Evolutionary conservation across 2,329 filamentous ascomycete species (phyloP), one percentile per base, ranked within the genome.

Genomic region (Elsinoe arachidis): DNA sequence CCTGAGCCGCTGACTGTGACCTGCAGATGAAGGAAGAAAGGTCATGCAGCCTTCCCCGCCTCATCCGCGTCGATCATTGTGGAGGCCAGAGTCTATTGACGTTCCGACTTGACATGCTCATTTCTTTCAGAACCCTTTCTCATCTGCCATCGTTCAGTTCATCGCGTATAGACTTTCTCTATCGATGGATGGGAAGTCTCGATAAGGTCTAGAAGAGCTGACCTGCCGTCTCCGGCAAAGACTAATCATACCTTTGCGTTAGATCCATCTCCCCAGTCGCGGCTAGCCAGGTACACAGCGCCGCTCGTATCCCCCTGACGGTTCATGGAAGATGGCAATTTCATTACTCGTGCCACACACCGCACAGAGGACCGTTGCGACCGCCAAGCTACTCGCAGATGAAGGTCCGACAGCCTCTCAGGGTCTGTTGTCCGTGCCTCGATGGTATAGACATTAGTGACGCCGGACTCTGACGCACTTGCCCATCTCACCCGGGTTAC

Each of bases 191-290:
- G 46, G 11, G 30, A 14, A 12, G 17, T 14, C 19, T 35, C 26
- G 33, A 35, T 51, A 35, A 34, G 33, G 46, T 51, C 46, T 51
- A 51, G 46, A 51, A 51, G 46, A 11, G 26, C 33, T 35, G 46
- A 35, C 7, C n/a, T 15, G 12, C 26, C 46, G 12, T 51, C 41
- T 46, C 26, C 41, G 41, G 46, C 26, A 51, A 17, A 34, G 46
- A 51, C 30, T 34, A 11, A 34, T 34, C 46, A 34, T 35, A 51
- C 26, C 33, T 14, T 51, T 51, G 7, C 14, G 15, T 26, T 51
- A 26, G 26, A 15, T 11, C 34, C 46, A 51, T 51, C 46, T 51
- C 46, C 26, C 23, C 44, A 26, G 23, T 3, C 23, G 23, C 23
- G 23, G 23, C 23, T 26, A 3, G 23, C 23, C 23, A 26, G 23